Conservation (phyloP, 2,329 filamentous ascomycete species). For the Pseudohalonectria lignicola region DNA sequence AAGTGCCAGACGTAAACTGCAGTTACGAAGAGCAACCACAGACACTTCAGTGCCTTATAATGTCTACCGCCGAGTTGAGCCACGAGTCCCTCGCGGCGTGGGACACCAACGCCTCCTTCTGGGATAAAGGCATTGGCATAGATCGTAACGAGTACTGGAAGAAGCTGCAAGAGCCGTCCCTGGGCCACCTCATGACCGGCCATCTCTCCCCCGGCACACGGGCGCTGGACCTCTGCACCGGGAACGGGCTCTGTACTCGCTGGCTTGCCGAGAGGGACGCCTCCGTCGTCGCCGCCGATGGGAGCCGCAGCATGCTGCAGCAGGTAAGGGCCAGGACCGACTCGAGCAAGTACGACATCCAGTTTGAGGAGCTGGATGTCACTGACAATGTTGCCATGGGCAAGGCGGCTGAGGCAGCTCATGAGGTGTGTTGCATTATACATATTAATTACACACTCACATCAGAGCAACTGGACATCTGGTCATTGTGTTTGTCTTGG, state of each 20-base stretch:
- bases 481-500: no score
- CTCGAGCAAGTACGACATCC: slow-evolving; percentile 15
- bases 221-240: slow-evolving; percentile 36
- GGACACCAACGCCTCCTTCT: slow-evolving; percentile 28
- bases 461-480: no score
- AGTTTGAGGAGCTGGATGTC: slow-evolving; percentile 24
- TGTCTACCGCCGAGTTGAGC: slow-evolving; percentile 5
- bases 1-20: no score
- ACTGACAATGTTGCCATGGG: slow-evolving; percentile 12
- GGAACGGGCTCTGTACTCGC: slow-evolving; percentile 35
- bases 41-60: no score
- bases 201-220: slow-evolving; percentile 10
- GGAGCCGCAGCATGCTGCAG: slow-evolving; percentile 26
- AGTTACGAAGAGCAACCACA: no score
- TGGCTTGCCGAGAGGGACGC: slow-evolving; percentile 26
- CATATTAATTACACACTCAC: no score
- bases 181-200: slow-evolving; percentile 24
- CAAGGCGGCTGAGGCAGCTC: neutral
- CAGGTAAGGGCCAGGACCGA: slow-evolving; percentile 14
- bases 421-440: no score
- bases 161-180: slow-evolving; percentile 26
- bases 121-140: slow-evolving; percentile 27
- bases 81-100: slow-evolving; percentile 19
- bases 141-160: slow-evolving; percentile 33
- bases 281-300: slow-evolving; percentile 29